A percentile compares a stretch with the other conserved stretches of the same genome.
These are phyloP conservation scores for Arthrocladium fulminans DNA, from an alignment of 2,329 filamentous ascomycete genomes.

Conservation along the genomic window DNA sequence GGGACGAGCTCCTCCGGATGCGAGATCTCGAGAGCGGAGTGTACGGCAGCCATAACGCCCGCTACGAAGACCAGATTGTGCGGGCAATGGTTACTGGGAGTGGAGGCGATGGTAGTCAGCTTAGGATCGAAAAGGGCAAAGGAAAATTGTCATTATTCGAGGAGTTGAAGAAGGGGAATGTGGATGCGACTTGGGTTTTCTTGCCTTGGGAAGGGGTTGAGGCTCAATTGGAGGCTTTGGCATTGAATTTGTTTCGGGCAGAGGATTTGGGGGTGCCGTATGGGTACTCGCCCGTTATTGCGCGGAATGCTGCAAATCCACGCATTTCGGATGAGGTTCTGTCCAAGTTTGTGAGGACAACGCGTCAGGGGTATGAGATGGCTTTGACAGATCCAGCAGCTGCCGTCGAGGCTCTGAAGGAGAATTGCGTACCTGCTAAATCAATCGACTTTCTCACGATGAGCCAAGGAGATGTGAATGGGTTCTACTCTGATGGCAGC, in stretches of 20 bases:
- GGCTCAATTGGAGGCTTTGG: not conserved
- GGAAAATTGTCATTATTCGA: not conserved
- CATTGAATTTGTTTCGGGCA: not conserved
- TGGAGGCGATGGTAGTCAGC: not conserved
- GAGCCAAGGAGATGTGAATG: not conserved
- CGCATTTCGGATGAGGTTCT: not conserved
- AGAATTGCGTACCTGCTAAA: not conserved
- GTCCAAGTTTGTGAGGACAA: not conserved
- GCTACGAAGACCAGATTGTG: not conserved
- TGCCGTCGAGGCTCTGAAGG: not conserved
- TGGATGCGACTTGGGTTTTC: not conserved
- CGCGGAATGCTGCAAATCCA: not conserved
- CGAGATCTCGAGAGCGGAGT: not conserved
- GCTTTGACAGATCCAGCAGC: not conserved
- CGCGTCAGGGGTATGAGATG: not conserved
- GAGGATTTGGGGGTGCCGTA: not conserved
- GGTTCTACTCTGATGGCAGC: not conserved
- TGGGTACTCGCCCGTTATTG: slow-evolving; percentile 2
- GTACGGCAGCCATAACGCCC: not conserved
- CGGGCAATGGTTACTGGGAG: not conserved
- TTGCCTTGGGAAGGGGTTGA: slow-evolving; percentile 2
- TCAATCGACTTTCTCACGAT: not conserved
- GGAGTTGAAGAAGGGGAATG: not conserved
- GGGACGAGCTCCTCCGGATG: not conserved
- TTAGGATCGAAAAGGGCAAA: not conserved